These are phyloP conservation scores for Entomortierella beljakovae DNA, from an alignment of 192 early-diverging fungal genomes.

Conservation along the genomic window DNA sequence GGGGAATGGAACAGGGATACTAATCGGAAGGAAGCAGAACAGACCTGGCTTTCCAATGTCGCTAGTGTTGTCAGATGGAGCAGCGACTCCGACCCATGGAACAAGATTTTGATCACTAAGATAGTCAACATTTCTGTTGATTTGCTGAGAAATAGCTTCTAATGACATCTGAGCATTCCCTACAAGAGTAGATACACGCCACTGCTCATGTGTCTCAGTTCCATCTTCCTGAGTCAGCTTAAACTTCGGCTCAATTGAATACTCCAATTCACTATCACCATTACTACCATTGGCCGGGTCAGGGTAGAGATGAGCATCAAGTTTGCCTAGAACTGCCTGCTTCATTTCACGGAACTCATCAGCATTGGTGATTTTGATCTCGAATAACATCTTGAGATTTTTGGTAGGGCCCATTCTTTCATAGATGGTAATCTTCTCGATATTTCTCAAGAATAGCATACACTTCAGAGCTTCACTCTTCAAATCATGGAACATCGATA, in stretches of 20 bases:
- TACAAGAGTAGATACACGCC: slow-evolving; percentile 33
- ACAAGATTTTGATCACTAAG: slow-evolving; percentile 46
- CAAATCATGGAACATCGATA: slow-evolving; percentile 33
- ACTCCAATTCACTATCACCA: slow-evolving; percentile 8
- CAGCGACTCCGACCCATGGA: slow-evolving; percentile 55
- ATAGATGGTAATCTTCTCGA: slow-evolving; percentile 48
- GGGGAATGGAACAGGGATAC: slow-evolving; percentile 32
- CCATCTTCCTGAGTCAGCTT: slow-evolving; percentile 24
- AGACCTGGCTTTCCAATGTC: slow-evolving; percentile 16
- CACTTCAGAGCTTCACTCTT: slow-evolving; percentile 34
- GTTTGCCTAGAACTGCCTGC: neutral
- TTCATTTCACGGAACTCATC: slow-evolving; percentile 18
- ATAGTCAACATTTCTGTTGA: slow-evolving; percentile 3
- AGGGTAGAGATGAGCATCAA: slow-evolving; percentile 9
- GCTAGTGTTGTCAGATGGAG: slow-evolving; percentile 1
- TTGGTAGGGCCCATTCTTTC: slow-evolving; percentile 17
- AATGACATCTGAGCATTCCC: slow-evolving; percentile 14
- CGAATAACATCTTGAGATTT: slow-evolving; percentile 13
- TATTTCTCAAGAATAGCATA: slow-evolving; percentile 46
- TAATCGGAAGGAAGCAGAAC: slow-evolving; percentile 57
- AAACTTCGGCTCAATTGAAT: slow-evolving; percentile 14
- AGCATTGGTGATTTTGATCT: slow-evolving; percentile 37
- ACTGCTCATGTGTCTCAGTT: neutral
- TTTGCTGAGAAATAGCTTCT: slow-evolving; percentile 8
- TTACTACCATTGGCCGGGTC: neutral